Base-by-base conservation (phyloP, 2,329 filamentous ascomycete species). In the Trichoderma cornu-damae region DNA sequence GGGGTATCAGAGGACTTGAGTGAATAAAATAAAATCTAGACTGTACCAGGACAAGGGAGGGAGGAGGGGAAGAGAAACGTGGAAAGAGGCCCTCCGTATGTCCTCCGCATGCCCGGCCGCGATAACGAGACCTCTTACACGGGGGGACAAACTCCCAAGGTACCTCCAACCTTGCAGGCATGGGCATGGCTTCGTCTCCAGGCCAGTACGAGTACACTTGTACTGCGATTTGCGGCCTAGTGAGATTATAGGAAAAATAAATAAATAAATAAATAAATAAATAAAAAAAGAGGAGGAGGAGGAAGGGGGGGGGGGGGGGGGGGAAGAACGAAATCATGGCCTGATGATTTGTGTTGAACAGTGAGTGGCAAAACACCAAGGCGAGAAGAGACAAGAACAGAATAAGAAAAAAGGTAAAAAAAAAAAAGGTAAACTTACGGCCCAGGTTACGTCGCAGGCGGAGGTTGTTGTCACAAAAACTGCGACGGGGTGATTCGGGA, bases 81-180 rank as follows among this genome's bases (percentile, higher is more conserved):
- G 42, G 42, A 47, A n/a, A 47, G 32, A 20, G 42, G 26, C 48
- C 49, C 48, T 58, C 56, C 56, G 56, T 42, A 46, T 34, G 56
- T 53, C 49, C 48, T 58, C 56, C 56, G 56, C 49, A 46, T 34
- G 56, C 40, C 56, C 56, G 56, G 56, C 56, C 49, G 56, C 35
- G 56, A 47, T 42, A 42, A 34, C 32, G 32, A 47, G 51, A 26
- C 42, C 51, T 35, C 44, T 47, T 47, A 47, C 28, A 47, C 16
- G 44, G 26, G 43, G 22, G 30, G 7, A 4, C 11, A 26, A 26
- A 8, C 20, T 11, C 50, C 38, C n/a, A n/a, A 42, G 42, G 50
- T 44, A 44, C 42, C 30, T 55, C 30, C 42, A 37, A 37, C 50
- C 26, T 55, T 37, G 51, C 42, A 55, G 51, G 43, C 40, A 30